Conservation (phyloP, 805 yeast species). For the Suhomyces sp. region DNA sequence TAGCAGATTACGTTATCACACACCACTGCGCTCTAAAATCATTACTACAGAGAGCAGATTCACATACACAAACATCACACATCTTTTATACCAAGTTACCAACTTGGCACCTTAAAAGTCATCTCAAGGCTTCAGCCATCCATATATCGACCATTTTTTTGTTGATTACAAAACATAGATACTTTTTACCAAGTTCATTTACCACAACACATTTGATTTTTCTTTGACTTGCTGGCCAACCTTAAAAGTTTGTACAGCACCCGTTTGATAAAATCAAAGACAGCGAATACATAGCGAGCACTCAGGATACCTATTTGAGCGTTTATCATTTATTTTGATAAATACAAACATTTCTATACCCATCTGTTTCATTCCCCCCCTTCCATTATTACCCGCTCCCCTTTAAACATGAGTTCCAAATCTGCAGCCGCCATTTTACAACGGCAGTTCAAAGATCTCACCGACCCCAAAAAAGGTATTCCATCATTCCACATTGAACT, state of each 20-base stretch:
- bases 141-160: not conserved
- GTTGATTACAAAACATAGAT: not conserved
- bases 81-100: not conserved
- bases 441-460: slow-evolving; percentile 91
- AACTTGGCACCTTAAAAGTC: not conserved
- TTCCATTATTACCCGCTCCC: not conserved
- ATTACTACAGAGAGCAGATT: not conserved
- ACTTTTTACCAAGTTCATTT: not conserved
- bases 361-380: not conserved
- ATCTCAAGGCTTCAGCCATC: not conserved
- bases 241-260: not conserved
- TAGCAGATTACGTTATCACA: not conserved
- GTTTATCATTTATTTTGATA: not conserved
- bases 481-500: slow-evolving; percentile 63
- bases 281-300: not conserved
- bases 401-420: slow-evolving; percentile 41
- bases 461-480: slow-evolving; percentile 80
- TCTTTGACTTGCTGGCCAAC: not conserved
- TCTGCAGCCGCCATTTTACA: slow-evolving; percentile 80
- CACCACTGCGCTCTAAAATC: not conserved
- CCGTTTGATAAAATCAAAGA: not conserved
- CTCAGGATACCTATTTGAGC: not conserved
- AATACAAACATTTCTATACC: not conserved
- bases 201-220: not conserved
- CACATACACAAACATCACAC: not conserved